phyloP scores from a whole-genome alignment of 306 rosid genomes.

The Luffa acutangula region DNA sequence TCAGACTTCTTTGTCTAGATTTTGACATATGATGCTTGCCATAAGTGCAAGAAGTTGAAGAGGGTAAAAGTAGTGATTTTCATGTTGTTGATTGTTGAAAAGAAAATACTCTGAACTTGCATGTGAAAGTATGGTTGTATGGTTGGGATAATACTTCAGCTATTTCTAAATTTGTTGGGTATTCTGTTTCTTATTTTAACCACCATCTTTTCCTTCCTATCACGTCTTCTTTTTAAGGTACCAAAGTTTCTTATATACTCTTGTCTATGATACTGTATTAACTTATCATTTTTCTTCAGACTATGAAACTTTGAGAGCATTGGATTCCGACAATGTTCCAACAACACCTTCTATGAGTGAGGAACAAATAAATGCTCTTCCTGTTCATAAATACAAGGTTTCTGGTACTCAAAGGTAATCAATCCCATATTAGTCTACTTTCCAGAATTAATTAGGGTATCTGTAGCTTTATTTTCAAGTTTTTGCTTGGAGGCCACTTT shows the following conservation, averaged over 20 bases:
- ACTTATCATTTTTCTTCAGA: conserved; percentile 26
- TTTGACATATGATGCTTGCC: neutral
- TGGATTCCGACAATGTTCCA: conserved; percentile 73
- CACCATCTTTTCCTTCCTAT: neutral
- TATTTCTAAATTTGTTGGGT: neutral
- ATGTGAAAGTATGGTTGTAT: neutral
- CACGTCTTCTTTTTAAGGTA: neutral
- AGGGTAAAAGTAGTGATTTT: neutral
- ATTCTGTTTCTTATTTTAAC: neutral
- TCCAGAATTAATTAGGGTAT: neutral
- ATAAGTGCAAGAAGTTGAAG: neutral
- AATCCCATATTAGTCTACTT: neutral
- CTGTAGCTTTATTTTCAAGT: neutral
- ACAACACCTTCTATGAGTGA: conserved; percentile 72
- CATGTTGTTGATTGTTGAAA: neutral
- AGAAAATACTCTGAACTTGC: neutral
- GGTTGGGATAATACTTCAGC: neutral
- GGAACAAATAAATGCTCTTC: conserved; percentile 83
- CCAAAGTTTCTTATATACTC: neutral
- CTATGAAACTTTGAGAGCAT: conserved; percentile 77
- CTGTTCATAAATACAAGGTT: conserved; percentile 75
- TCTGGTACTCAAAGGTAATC: conserved; percentile 52
- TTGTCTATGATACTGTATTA: neutral
- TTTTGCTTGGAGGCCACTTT: neutral
- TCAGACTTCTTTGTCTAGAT: neutral